These are phyloP conservation scores for Tardiomyces blankii DNA, from an alignment of 1,139 yeast species.

Conservation along the genomic window DNA sequence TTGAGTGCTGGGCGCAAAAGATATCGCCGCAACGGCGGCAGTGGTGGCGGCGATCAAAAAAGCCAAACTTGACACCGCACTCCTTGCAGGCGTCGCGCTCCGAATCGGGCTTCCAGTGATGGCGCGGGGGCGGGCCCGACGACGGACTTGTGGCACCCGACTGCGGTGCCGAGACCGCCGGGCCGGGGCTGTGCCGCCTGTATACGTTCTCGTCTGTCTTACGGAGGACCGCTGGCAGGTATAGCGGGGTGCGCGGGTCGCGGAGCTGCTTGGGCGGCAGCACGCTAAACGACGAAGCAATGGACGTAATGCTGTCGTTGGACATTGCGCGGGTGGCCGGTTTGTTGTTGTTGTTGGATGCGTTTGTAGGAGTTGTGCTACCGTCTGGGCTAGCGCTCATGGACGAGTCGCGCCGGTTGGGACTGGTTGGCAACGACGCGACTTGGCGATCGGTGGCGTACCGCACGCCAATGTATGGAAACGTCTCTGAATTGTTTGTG, in stretches of 20 bases:
- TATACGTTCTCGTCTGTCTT: slow-evolving; percentile 26
- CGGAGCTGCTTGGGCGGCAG: slow-evolving; percentile 25
- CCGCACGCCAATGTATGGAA: not conserved
- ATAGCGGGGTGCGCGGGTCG: slow-evolving; percentile 68
- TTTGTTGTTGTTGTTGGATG: not conserved
- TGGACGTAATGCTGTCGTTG: not conserved
- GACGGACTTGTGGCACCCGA: slow-evolving; percentile 2
- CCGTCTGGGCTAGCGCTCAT: not conserved
- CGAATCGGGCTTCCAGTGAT: slow-evolving; percentile 75
- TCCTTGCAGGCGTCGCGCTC: slow-evolving; percentile 52
- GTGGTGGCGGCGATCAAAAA: slow-evolving; percentile 75
- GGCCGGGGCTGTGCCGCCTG: slow-evolving; percentile 8
- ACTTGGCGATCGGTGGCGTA: not conserved
- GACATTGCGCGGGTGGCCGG: not conserved
- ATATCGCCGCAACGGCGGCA: slow-evolving; percentile 92
- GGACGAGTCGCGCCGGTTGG: not conserved
- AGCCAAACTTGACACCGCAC: slow-evolving; percentile 35
- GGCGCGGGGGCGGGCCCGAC: slow-evolving; percentile 42
- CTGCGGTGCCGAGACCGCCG: slow-evolving; percentile 7
- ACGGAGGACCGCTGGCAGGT: slow-evolving; percentile 81
- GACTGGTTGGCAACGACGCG: not conserved
- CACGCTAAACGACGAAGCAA: not conserved
- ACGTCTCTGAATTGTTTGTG: not conserved
- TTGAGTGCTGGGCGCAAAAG: slow-evolving; percentile 60
- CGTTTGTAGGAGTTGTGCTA: too few species aligned